Evolutionary conservation across 2,329 filamentous ascomycete genomes (phyloP).

Genomic region (Cercospora sp.): DNA sequence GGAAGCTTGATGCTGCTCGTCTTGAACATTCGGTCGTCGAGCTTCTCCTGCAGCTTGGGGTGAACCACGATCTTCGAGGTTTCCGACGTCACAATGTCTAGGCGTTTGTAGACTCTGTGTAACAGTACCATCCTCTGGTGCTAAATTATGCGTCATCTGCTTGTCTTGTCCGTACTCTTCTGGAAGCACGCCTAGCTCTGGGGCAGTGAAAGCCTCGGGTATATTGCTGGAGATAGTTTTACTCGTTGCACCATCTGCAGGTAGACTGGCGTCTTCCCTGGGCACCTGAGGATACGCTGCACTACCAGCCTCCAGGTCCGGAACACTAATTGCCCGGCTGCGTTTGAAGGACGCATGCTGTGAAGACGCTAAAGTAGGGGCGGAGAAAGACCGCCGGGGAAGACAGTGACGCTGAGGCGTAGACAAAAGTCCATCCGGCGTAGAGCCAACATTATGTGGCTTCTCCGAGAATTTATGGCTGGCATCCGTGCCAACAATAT

Average conservation of each 20-base stretch:
- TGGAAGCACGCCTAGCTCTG: not conserved
- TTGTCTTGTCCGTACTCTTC: conserved; percentile 1
- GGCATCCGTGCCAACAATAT: not conserved
- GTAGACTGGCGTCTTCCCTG: not conserved
- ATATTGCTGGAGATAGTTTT: not conserved
- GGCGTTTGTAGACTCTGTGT: too few species aligned
- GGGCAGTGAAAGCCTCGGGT: not conserved
- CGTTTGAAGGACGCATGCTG: not conserved
- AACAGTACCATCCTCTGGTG: not conserved
- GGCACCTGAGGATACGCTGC: not conserved
- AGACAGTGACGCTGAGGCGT: not conserved
- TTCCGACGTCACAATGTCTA: not conserved
- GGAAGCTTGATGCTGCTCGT: not conserved
- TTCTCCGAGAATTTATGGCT: not conserved
- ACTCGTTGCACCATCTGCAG: not conserved
- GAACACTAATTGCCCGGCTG: not conserved
- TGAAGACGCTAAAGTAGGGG: not conserved
- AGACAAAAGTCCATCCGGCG: not conserved
- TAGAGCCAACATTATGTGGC: not conserved
- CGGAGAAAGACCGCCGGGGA: not conserved
- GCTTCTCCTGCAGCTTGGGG: not conserved
- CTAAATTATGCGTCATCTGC: not conserved
- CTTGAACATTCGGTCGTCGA: not conserved
- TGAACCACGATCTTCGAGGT: not conserved
- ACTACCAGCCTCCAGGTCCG: not conserved